A percentile compares a stretch with the other conserved stretches of the same genome.
Conservation (phyloP, 75 land plant genomes). For the Picea glauca region DNA sequence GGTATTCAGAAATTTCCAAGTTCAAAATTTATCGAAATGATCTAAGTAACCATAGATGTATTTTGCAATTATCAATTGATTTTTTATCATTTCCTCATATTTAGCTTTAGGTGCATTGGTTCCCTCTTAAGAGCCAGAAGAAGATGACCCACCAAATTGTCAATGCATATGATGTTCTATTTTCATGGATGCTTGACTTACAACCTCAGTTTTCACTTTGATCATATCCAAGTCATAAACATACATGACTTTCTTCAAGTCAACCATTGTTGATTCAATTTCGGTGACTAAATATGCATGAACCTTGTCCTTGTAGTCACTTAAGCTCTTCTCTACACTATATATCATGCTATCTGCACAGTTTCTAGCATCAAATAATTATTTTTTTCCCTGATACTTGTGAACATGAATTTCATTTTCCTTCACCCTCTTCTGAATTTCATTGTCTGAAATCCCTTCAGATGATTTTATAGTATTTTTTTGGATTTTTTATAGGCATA, state of each 20-base stretch:
- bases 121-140: neutral
- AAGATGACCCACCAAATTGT: neutral
- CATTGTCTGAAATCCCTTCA: constrained; percentile 44
- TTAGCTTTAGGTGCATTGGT: neutral
- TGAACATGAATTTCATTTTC: constrained; percentile 42
- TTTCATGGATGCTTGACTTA: constrained; percentile 2
- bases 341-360: constrained; percentile 35
- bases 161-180: neutral
- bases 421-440: constrained; percentile 48
- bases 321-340: constrained; percentile 39
- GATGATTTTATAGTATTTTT: constrained; percentile 41
- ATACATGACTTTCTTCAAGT: neutral
- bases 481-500: constrained; percentile 41
- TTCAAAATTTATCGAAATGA: too few relatives aligned
- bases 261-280: constrained; percentile 13
- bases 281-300: constrained; percentile 17
- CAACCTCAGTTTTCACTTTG: neutral
- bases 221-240: neutral
- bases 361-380: constrained; percentile 39
- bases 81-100: constrained; percentile 3
- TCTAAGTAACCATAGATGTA: too few relatives aligned
- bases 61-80: too few relatives aligned
- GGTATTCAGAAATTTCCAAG: too few relatives aligned
- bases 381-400: constrained; percentile 31
- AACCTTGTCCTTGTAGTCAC: constrained; percentile 44